Evolutionary conservation across 2,329 filamentous ascomycete species (phyloP), one percentile per base, ranked within the genome.

Genomic region (Boeremia exigua): DNA sequence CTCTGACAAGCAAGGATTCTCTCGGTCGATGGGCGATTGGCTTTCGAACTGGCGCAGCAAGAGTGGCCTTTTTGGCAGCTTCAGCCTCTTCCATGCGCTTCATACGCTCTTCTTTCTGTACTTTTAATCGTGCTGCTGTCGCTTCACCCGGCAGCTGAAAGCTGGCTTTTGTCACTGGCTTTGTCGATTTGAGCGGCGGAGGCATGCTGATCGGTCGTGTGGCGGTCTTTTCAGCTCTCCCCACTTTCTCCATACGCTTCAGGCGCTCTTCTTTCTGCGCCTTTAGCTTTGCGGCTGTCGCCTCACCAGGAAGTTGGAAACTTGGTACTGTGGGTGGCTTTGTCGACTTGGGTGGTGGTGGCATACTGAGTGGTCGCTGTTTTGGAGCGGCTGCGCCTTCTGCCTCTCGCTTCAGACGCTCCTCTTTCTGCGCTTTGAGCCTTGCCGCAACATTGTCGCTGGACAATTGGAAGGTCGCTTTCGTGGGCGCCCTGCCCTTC

Each of bases 111-210:
- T 74, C 72, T 39, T 65, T 68, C 39, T 72, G 67, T 11, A 69
- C 62, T 29, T 67, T 71, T 1, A 73, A 53, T 29, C 68, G 69
- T 25, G 69, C 70, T 7, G 72, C 81, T 2, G 84, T 72, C 12
- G 78, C 82, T 60, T 85, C 83, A 7, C 83, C 82, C 0, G 83
- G 82, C 0, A 85, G 75, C 47, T 79, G 74, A 63, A 85, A 85
- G 25, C 72, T 81, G 14, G 82, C 72, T 45, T 73, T 76, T 0
- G 83, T 85, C 0, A 78, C 78, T 6, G 80, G 73, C 62, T 84
- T 84, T 17, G 69, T 73, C 3, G 81, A 83, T 62, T 81, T 84
- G 8, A 75, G 65, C n/a, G 76, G 76, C 27, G 77, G 77, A 6
- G 78, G 76, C 72, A 78, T 77, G 63, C 75, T 80, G 63, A 80